Evolutionary conservation across 805 yeast genomes (phyloP).

Genomic region (Candida koratica): DNA sequence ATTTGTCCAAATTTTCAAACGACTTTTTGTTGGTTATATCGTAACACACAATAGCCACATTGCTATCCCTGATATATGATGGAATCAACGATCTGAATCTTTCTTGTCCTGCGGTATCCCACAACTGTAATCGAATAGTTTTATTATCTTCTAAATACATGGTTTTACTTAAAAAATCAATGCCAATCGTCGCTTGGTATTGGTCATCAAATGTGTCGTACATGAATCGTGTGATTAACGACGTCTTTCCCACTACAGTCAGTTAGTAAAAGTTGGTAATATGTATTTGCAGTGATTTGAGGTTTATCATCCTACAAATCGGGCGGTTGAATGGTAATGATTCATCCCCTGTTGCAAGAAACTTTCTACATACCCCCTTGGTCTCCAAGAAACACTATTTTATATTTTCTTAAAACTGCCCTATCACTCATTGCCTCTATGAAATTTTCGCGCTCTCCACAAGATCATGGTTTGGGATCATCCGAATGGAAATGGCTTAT

Average conservation of each 20-base stretch:
- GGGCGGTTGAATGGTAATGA: not conserved
- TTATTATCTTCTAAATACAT: conserved; percentile 91
- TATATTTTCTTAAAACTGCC: conserved; percentile 54
- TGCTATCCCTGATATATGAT: conserved; percentile 90
- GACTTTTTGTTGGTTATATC: conserved; percentile 86
- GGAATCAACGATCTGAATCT: conserved; percentile 93
- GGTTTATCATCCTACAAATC: not conserved
- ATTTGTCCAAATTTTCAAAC: conserved; percentile 77
- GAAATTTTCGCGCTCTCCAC: conserved; percentile 5
- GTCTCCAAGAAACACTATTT: conserved; percentile 95
- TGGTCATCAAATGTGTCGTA: conserved; percentile 96
- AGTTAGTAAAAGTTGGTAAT: too few relatives aligned
- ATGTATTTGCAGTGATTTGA: too few relatives aligned
- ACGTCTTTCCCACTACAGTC: conserved; percentile 79
- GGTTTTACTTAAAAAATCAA: conserved; percentile 89
- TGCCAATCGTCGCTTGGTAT: conserved; percentile 95
- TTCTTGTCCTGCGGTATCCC: conserved; percentile 95
- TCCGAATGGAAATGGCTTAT: too few relatives aligned
- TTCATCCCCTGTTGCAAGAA: not conserved
- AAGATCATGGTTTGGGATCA: too few relatives aligned
- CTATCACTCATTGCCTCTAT: conserved; percentile 8
- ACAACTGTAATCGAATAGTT: conserved; percentile 87
- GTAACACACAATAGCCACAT: conserved; percentile 95
- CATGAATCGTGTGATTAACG: conserved; percentile 95
- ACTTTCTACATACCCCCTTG: conserved; percentile 61